Evolutionary conservation across 192 early-diverging fungal species (phyloP), one percentile per base, ranked within the genome.

Genomic region (Coemansia sp.): DNA sequence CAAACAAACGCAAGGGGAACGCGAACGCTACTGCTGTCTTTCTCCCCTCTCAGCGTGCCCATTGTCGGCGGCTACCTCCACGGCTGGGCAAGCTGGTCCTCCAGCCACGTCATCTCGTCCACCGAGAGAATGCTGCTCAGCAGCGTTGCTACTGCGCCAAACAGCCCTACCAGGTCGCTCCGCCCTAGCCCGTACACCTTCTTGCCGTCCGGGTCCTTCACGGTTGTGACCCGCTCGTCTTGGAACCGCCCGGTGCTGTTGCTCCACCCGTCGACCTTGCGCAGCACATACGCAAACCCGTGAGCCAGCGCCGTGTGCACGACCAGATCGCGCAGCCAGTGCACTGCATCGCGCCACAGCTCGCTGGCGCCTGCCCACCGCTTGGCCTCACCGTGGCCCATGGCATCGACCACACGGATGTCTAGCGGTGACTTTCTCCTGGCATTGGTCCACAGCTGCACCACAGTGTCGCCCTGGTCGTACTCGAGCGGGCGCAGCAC

Each of bases 261-360:
- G 34, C 36, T 39, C 67, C 67, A 70, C 12, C 38, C 52, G 0
- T 25, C 19, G 10, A 54, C 18, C 60, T 47, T 53, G 45, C 44
- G 39, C 6, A 34, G 28, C 37, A 70, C 19, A 17, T 56, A 53
- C 23, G 19, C 47, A 22, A 38, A 25, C 5, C 67, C 61, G 8
- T 38, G 34, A 6, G 16, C 17, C 8, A 23, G 25, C 11, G 26
- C 42, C 10, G 26, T 7, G 1, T 31, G 30, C 7, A 30, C 61
- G n/a, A n/a, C n/a, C 51, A 71, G 36, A 13, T 44, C 17, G 10
- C 46, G 30, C 35, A 71, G 35, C 67, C 67, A 64, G 2, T 55
- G 34, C 5, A 56, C 18, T 0, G 67, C 67, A 6, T 51, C 22
- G 12, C 22, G 23, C 67, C 67, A 71, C 42, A 64, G 47, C 8